Percentiles rank a stretch among this genome's conserved stretches.
Conservation (phyloP, 148 eudicot species). For the Diospyros lotus region DNA sequence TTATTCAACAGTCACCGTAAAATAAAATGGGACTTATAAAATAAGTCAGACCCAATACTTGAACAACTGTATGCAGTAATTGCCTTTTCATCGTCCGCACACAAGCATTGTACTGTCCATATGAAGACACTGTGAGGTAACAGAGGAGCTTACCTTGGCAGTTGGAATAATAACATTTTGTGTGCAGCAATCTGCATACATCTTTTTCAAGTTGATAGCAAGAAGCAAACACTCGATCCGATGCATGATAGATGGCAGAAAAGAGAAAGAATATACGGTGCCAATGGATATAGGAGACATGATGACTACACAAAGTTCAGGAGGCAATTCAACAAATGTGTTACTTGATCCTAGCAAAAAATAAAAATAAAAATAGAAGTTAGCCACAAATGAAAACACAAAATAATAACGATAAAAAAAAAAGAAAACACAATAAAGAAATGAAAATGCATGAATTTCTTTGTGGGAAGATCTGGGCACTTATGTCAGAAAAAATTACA, state of each 20-base stretch:
- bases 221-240: constrained; percentile 67
- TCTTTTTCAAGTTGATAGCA: constrained; percentile 54
- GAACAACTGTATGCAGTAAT: too few relatives aligned
- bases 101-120: not conserved
- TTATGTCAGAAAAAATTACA: too few relatives aligned
- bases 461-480: too few relatives aligned
- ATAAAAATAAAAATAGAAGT: not conserved
- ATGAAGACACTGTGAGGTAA: not conserved
- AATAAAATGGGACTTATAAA: too few relatives aligned
- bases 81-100: not conserved
- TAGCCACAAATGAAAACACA: too few relatives aligned
- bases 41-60: too few relatives aligned
- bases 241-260: constrained; percentile 76
- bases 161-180: constrained; percentile 48
- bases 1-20: too few relatives aligned
- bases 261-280: constrained; percentile 64
- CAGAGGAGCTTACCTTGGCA: constrained; percentile 33
- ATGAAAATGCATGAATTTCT: too few relatives aligned
- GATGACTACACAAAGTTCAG: constrained; percentile 62
- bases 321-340: constrained; percentile 61
- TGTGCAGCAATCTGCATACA: constrained; percentile 40
- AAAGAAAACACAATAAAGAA: too few relatives aligned
- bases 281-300: constrained; percentile 68
- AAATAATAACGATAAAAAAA: too few relatives aligned
- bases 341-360: constrained; percentile 38